A percentile compares a stretch with the other conserved stretches of the same genome.
Evolutionary conservation across 148 eudicot species (phyloP).

Genomic region (Amaranthus hypochondriacus): DNA sequence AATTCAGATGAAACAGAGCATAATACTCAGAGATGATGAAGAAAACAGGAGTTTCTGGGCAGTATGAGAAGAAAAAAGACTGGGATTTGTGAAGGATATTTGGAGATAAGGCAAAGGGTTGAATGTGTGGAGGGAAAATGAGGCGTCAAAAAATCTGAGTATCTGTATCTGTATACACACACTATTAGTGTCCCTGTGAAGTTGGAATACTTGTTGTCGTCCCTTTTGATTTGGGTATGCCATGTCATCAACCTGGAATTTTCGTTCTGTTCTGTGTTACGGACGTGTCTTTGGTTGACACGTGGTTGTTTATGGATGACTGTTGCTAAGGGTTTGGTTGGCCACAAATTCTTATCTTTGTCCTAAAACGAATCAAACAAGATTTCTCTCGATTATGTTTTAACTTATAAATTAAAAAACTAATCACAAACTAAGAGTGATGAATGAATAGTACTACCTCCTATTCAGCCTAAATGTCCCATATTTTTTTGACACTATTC

Average conservation of each 20-base stretch:
- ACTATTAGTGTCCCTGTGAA: not conserved
- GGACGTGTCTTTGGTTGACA: slow-evolving; percentile 1
- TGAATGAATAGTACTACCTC: no score
- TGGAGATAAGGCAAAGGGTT: slow-evolving; percentile 45
- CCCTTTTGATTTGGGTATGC: slow-evolving; percentile 5
- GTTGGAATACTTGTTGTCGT: not conserved
- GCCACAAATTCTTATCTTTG: no score
- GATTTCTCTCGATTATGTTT: no score
- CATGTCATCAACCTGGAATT: slow-evolving; percentile 17
- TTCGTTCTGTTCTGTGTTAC: not conserved
- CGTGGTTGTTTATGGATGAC: not conserved
- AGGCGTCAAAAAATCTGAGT: slow-evolving; percentile 3
- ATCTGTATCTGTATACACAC: no score
- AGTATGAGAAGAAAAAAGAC: slow-evolving; percentile 20
- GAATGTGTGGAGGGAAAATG: slow-evolving; percentile 46
- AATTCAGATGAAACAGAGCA: slow-evolving; percentile 2
- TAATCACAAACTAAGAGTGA: no score
- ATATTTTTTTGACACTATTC: no score
- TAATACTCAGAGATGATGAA: slow-evolving; percentile 10
- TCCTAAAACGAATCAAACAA: no score
- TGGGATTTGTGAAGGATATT: slow-evolving; percentile 16
- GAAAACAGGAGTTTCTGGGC: slow-evolving; percentile 21
- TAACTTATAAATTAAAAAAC: no score
- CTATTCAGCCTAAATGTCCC: no score
- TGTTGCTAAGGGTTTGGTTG: no score